Evolutionary conservation across 1,284 basidiomycete species (phyloP), one percentile per base, ranked within the genome.

Genomic region (Grifola frondosa): DNA sequence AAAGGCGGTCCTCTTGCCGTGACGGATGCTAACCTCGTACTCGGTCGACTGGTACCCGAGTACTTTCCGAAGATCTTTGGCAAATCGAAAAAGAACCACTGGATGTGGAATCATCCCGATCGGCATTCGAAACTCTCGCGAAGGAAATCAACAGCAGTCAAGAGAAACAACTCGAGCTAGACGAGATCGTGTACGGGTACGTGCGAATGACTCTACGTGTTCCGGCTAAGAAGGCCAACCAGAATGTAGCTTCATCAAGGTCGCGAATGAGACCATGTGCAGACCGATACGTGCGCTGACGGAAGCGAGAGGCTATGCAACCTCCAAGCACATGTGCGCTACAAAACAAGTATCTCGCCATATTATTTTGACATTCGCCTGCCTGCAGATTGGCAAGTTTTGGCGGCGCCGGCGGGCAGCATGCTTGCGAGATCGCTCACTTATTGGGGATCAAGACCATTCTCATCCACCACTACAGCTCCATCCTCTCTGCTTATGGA

Each of bases 251-350:
- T 95, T 93, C 63, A 88, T 95, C 69, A 91, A 91, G 58, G 88
- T 94, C n/a, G 91, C 91, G 10, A 94, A 93, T 51, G 91, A 93
- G 68, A 91, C 89, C 0, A 97, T 97, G 93, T 88, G 86, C 54
- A 73, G 94, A 32, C 95, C 94, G 2, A 97, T 97, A 48, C 81
- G 94, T 6, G 85, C 94, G 1, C 65, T 97, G 48, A 97, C 94
- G 0, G 95, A 96, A 66, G 92, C 90, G 1, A 73, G 91, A 35
- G 94, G 95, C 5, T 84, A 92, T 64, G 87, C 88, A 3, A 88
- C 89, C 0, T 78, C 81, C 1, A 85, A 83, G 57, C 95, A 97
- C 60, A 78, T 92, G 81, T 86, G 60, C 30, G 76, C 61, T 33
- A 7, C n/a, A n/a, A n/a, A n/a, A n/a, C n/a, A n/a, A n/a, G n/a